Evolutionary conservation across 176 grass and related monocot species (phyloP).

Genomic region (Triticum timopheevii): DNA sequence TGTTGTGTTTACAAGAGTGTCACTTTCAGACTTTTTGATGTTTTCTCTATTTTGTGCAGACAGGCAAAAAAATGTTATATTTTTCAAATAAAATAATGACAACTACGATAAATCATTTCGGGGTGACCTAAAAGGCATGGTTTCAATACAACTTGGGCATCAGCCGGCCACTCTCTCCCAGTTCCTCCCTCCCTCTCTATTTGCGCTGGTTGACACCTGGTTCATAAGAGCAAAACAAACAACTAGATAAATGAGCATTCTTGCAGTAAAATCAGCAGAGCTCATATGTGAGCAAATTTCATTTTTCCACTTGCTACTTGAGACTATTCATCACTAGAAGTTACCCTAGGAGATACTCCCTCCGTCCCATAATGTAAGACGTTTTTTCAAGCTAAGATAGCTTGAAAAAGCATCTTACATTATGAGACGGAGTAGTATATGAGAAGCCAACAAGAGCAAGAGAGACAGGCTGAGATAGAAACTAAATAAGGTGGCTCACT

Average conservation of each 20-base stretch:
- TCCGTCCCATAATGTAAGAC: too few relatives aligned
- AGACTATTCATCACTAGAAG: not conserved
- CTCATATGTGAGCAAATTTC: not conserved
- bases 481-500: not conserved
- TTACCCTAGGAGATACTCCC: not conserved
- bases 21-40: constrained; percentile 1
- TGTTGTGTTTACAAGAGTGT: not conserved
- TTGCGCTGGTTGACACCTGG: constrained; percentile 10
- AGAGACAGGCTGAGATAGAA: not conserved
- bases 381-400: too few relatives aligned
- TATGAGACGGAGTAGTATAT: not conserved
- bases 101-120: not conserved
- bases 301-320: not conserved
- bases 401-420: too few relatives aligned
- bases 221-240: not conserved
- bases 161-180: not conserved
- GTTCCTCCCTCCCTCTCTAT: not conserved
- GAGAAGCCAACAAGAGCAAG: not conserved
- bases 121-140: not conserved
- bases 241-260: not conserved
- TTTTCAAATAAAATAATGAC: not conserved
- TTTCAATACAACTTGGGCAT: not conserved
- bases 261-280: not conserved
- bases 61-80: not conserved
- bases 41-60: constrained; percentile 21